Conservation (phyloP, 1,139 yeast species). For the Suhomyces atakaporum region DNA sequence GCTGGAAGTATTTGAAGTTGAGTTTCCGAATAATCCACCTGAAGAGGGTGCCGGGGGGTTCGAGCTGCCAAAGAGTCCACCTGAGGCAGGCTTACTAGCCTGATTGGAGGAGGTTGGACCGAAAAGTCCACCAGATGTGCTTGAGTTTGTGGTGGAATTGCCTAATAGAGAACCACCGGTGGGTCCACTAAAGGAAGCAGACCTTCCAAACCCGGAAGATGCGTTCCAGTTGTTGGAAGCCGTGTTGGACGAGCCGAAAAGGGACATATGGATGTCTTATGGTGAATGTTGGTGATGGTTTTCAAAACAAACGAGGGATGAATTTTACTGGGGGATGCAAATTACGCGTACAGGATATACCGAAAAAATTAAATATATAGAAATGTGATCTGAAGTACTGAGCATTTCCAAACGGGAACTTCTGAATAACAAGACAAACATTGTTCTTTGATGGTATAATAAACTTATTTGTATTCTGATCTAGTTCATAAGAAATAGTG, state of each 20-base stretch:
- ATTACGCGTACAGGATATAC: constrained; percentile 3
- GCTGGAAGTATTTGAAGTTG: constrained; percentile 6
- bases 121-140: constrained; percentile 6
- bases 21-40: constrained; percentile 3
- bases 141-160: constrained; percentile 13
- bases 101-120: constrained; percentile 1
- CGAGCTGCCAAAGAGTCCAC: constrained; percentile 17
- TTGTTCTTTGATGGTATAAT: too few relatives aligned
- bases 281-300: constrained; percentile 1
- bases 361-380: too few relatives aligned
- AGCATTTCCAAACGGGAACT: too few relatives aligned
- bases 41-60: constrained; percentile 6
- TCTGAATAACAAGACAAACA: too few relatives aligned
- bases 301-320: neutral
- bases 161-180: constrained; percentile 24
- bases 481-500: too few relatives aligned
- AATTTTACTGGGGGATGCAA: constrained; percentile 4
- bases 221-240: constrained; percentile 26
- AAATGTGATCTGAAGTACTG: too few relatives aligned
- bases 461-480: too few relatives aligned
- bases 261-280: too few relatives aligned
- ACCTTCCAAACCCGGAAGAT: constrained; percentile 28
- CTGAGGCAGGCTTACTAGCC: constrained; percentile 2
- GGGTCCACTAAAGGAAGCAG: constrained; percentile 21
- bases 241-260: constrained; percentile 11